Evolutionary conservation across 2,329 filamentous ascomycete species (phyloP).

Genomic region (Exserohilum turcica): DNA sequence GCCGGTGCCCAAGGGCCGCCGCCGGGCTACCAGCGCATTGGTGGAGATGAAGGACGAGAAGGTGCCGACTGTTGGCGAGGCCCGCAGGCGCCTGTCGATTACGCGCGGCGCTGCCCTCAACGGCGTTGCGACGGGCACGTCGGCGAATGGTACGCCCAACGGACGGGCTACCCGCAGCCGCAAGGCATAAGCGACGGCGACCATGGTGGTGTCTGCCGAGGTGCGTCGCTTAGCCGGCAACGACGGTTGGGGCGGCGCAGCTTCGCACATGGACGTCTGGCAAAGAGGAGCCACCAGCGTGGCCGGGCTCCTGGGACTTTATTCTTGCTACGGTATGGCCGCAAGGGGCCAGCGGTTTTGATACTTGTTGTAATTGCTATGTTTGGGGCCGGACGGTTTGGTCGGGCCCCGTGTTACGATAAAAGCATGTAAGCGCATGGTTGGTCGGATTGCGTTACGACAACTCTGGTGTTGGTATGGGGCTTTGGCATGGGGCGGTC

Average conservation of each 20-base stretch:
- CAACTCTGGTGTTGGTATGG: conserved; percentile 17
- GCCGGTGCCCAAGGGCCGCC: conserved; percentile 72
- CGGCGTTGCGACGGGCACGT: conserved; percentile 48
- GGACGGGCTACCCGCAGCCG: conserved; percentile 69
- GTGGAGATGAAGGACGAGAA: conserved; percentile 82
- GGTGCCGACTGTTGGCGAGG: conserved; percentile 60
- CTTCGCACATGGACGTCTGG: neutral
- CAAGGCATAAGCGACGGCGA: conserved; percentile 64
- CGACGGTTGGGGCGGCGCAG: neutral
- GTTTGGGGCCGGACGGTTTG: conserved; percentile 18
- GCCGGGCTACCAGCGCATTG: conserved; percentile 80
- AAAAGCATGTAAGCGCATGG: conserved; percentile 27
- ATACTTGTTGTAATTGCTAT: conserved; percentile 30
- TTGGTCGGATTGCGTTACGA: conserved; percentile 17
- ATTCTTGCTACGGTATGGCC: conserved; percentile 8
- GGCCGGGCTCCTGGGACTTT: conserved; percentile 9
- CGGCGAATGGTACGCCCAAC: conserved; percentile 58
- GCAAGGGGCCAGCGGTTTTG: conserved; percentile 13
- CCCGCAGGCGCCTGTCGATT: conserved; percentile 54
- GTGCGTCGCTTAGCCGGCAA: neutral
- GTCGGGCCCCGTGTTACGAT: conserved; percentile 26
- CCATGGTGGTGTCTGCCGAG: neutral
- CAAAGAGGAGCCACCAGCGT: conserved; percentile 7
- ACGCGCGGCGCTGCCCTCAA: conserved; percentile 51
- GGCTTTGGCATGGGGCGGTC: conserved; percentile 12